Evolutionary conservation across 2,329 filamentous ascomycete species (phyloP), one percentile per base, ranked within the genome.

Genomic region (Phialemonium atrogriseum): DNA sequence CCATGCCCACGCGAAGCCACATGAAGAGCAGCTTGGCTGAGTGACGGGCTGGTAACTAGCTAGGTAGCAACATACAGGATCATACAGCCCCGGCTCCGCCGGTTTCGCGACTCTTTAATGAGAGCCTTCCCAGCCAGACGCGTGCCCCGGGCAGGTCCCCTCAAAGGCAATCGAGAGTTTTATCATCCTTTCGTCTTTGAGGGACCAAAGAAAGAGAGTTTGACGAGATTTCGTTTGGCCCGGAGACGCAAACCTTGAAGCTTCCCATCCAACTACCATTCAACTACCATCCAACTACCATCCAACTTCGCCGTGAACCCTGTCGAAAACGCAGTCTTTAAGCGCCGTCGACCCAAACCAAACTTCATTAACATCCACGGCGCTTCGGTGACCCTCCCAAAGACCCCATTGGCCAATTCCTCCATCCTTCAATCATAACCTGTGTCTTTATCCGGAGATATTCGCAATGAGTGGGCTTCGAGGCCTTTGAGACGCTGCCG

Each of bases 321-420:
- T 39, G 21, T 23, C 21, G 9, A 23, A n/a, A n/a, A 21, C 40
- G 37, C 34, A 33, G 39, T 37, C 32, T 35, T 39, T 51, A 54
- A 54, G 50, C 51, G 51, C 51, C 44, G 45, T 38, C 48, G 50
- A 51, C 40, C 48, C 37, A 47, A 33, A 40, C 40, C 37, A 28
- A 35, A 24, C 24, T 31, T 32, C 30, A 43, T 39, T 31, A 35
- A 38, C 26, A 44, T 45, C 41, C 46, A 51, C 51, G 48, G 50
- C 50, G 50, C 50, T 52, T 54, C 48, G 42, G 39, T 28, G 23
- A 15, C 33, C 37, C 24, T 31, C 34, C 39, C 17, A 18, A 23
- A 32, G 23, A 13, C 32, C 38, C 35, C 38, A 55, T 54, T 55
- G 51, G 51, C 36, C 40, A 27, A 35, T 23, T 33, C 22, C 30